These are phyloP conservation scores for Fusarium udum DNA, from an alignment of 2,329 filamentous ascomycete genomes.

Conservation along the genomic window DNA sequence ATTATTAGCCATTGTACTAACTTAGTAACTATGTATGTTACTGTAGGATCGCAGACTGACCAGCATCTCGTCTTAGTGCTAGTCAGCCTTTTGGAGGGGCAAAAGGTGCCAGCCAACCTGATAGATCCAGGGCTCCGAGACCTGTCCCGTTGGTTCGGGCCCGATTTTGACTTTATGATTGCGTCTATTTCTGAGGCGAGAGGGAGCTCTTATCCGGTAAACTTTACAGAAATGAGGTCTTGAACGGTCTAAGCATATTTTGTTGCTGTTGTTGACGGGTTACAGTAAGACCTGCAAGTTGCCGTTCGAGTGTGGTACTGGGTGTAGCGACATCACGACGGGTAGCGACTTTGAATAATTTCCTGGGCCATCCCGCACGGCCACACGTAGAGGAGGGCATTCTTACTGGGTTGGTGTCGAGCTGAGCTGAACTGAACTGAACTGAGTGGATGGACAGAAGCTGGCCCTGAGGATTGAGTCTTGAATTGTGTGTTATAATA, in stretches of 20 bases:
- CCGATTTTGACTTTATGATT: conserved; percentile 20
- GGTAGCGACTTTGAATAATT: conserved; percentile 9
- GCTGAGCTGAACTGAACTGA: neutral
- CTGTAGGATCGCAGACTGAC: conserved; percentile 33
- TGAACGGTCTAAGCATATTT: neutral
- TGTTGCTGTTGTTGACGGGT: neutral
- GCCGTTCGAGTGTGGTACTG: conserved; percentile 8
- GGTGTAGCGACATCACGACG: conserved; percentile 14
- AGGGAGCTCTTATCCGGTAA: neutral
- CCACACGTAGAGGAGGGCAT: neutral
- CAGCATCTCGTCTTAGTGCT: neutral
- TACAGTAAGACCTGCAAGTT: neutral
- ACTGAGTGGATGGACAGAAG: conserved; percentile 1
- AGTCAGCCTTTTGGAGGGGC: neutral
- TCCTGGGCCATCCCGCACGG: conserved; percentile 14
- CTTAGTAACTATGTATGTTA: neutral
- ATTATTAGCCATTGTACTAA: neutral
- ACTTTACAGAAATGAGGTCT: neutral
- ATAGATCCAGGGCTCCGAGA: neutral
- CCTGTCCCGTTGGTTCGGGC: conserved; percentile 2
- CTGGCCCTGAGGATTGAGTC: conserved; percentile 6
- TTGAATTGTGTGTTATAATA: neutral
- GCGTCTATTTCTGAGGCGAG: neutral
- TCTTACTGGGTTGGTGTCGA: neutral
- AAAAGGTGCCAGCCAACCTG: conserved; percentile 2